A percentile compares a stretch with the other conserved stretches of the same genome.
Evolutionary conservation across 2,329 filamentous ascomycete genomes (phyloP).

Genomic region (Phialocephala subalpina): DNA sequence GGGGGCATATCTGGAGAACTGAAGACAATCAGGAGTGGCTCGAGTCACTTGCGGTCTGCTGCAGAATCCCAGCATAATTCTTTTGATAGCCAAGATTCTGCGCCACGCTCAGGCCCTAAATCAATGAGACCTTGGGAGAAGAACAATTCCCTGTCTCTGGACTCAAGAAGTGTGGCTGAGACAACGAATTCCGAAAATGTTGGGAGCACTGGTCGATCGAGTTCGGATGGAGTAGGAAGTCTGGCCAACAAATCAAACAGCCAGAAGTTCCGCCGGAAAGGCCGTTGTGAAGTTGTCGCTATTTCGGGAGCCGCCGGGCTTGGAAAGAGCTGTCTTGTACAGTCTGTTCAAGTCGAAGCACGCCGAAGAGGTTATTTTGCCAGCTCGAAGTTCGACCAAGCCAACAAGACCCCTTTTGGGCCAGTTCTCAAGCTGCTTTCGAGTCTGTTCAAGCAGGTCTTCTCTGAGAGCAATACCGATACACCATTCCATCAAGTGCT

Average conservation of each 20-base stretch:
- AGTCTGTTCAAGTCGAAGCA: constrained; percentile 68
- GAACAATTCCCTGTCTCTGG: constrained; percentile 35
- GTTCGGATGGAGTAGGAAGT: constrained; percentile 42
- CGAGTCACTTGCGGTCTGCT: constrained; percentile 29
- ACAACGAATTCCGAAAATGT: constrained; percentile 27
- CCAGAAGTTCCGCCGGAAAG: constrained; percentile 65
- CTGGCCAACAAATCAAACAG: constrained; percentile 38
- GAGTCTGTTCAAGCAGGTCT: constrained; percentile 72
- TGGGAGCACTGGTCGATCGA: constrained; percentile 20
- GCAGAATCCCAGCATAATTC: constrained; percentile 37
- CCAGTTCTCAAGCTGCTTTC: constrained; percentile 71
- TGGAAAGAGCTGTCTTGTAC: constrained; percentile 71
- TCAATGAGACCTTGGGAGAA: constrained; percentile 40
- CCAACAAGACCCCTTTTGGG: constrained; percentile 67
- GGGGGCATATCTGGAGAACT: constrained; percentile 23
- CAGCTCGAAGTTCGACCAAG: constrained; percentile 71
- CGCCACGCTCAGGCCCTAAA: constrained; percentile 19
- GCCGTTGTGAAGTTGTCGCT: constrained; percentile 69
- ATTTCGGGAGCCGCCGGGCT: constrained; percentile 69
- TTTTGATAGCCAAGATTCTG: constrained; percentile 31
- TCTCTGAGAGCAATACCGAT: constrained; percentile 71
- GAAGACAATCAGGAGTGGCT: constrained; percentile 19
- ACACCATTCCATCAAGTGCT: constrained; percentile 68
- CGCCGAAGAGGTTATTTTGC: constrained; percentile 70
- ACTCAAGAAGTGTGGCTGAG: constrained; percentile 34